Evolutionary conservation across 2,329 filamentous ascomycete species (phyloP).

Genomic region (Byssochlamys sp.): DNA sequence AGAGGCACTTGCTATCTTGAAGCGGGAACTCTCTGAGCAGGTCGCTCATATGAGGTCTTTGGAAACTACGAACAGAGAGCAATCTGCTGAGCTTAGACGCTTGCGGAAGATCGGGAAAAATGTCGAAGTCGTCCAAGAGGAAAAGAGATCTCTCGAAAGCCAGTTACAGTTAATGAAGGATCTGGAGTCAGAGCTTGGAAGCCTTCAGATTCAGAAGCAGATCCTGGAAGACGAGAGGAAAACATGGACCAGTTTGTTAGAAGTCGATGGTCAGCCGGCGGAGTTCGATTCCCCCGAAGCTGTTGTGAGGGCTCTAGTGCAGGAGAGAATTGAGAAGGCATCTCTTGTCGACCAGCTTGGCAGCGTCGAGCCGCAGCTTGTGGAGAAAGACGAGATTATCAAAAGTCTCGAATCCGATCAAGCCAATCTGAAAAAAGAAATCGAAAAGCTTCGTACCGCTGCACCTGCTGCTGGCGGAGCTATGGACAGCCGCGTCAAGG

Average conservation of each 20-base stretch:
- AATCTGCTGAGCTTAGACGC: slow-evolving; percentile 68
- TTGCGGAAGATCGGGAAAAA: slow-evolving; percentile 72
- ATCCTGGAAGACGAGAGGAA: slow-evolving; percentile 78
- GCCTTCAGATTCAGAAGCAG: slow-evolving; percentile 72
- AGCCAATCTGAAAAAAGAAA: slow-evolving; percentile 52
- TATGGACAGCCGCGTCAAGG: slow-evolving; percentile 56
- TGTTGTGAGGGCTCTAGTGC: slow-evolving; percentile 71
- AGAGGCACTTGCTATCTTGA: slow-evolving; percentile 75
- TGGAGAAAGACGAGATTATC: slow-evolving; percentile 67
- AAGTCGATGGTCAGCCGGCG: slow-evolving; percentile 54
- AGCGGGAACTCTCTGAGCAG: slow-evolving; percentile 80
- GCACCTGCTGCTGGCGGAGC: slow-evolving; percentile 30
- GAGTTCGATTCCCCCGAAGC: slow-evolving; percentile 83
- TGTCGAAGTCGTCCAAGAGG: slow-evolving; percentile 89
- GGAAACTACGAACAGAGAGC: slow-evolving; percentile 70
- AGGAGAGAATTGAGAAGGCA: slow-evolving; percentile 70
- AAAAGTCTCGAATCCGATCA: slow-evolving; percentile 63
- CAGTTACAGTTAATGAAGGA: slow-evolving; percentile 66
- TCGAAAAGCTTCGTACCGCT: slow-evolving; percentile 57
- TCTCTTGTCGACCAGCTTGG: slow-evolving; percentile 74
- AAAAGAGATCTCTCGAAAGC: slow-evolving; percentile 74
- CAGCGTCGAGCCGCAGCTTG: slow-evolving; percentile 64
- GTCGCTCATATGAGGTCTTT: slow-evolving; percentile 80
- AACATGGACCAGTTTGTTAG: slow-evolving; percentile 78
- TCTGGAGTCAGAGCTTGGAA: slow-evolving; percentile 65